Conservation (phyloP, 257 asterid species). For the Haberlea rhodopensis region DNA sequence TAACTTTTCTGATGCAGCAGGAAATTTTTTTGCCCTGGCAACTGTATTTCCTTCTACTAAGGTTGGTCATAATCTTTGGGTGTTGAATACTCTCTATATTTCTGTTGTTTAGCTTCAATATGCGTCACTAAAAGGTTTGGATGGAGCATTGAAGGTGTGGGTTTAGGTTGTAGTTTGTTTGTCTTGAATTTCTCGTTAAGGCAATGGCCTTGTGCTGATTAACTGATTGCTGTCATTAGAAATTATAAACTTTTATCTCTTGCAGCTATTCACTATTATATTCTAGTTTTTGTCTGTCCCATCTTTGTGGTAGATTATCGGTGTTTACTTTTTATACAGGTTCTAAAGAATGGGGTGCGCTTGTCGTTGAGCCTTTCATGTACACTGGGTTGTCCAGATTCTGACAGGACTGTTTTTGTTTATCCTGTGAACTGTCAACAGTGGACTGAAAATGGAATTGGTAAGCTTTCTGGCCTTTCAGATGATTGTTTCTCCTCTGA, state of each 20-base stretch:
- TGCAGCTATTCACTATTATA: constrained; percentile 7
- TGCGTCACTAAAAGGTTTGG: too few species aligned
- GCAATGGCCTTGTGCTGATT: too few species aligned
- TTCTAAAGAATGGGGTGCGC: constrained; percentile 62
- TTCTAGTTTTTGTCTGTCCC: constrained; percentile 8
- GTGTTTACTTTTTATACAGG: constrained; percentile 41
- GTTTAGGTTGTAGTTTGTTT: constrained; percentile 11
- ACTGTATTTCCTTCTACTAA: constrained; percentile 63
- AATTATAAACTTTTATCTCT: background rate
- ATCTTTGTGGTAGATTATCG: constrained; percentile 11
- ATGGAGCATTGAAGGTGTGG: background rate
- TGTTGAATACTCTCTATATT: too few species aligned
- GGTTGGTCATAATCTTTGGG: too few species aligned
- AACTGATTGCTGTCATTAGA: constrained; percentile 6
- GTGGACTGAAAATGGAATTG: constrained; percentile 36
- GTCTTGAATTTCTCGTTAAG: too few species aligned
- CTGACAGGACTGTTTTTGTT: constrained; percentile 59
- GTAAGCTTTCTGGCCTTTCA: constrained; percentile 28
- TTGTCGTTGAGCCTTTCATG: constrained; percentile 65
- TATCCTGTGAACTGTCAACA: constrained; percentile 40
- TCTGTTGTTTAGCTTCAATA: too few species aligned
- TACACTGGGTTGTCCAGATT: constrained; percentile 73
- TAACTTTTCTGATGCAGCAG: constrained; percentile 45
- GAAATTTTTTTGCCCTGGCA: constrained; percentile 74
- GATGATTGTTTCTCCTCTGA: constrained; percentile 38